Evolutionary conservation across 495 filamentous ascomycete species (phyloP).

Genomic region (Penicillium verhagenii): DNA sequence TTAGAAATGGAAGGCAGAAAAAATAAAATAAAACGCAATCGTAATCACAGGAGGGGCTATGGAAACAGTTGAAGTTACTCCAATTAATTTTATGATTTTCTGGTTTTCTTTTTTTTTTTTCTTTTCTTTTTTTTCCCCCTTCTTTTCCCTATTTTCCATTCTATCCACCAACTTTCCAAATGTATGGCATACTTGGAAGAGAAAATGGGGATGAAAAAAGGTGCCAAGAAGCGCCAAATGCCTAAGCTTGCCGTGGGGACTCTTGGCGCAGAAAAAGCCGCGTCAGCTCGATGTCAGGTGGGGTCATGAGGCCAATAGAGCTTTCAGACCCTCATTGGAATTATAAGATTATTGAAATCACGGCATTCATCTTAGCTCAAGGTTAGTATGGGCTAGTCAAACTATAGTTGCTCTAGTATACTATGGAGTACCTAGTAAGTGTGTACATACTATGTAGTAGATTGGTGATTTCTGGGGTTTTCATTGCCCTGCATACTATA

Average conservation of each 20-base stretch:
- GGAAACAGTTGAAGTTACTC: not conserved
- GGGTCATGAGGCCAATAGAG: constrained; percentile 4
- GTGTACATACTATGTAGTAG: too few species aligned
- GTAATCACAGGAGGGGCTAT: constrained; percentile 1
- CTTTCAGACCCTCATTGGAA: not conserved
- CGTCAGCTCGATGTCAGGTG: constrained; percentile 30
- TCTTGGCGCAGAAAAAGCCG: constrained; percentile 29
- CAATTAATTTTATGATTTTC: not conserved
- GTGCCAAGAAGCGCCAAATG: constrained; percentile 30
- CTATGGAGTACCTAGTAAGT: not conserved
- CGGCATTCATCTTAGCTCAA: not conserved
- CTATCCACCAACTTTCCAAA: not conserved
- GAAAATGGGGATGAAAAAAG: not conserved
- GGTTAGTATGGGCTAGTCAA: not conserved
- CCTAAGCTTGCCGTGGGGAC: constrained; percentile 28
- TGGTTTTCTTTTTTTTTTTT: not conserved
- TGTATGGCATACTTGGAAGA: not conserved
- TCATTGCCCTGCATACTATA: not conserved
- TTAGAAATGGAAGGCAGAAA: too few species aligned
- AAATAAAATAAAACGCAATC: constrained; percentile 3
- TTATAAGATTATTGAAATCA: not conserved
- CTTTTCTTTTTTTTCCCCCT: not conserved
- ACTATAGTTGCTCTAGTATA: not conserved
- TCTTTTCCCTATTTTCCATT: not conserved
- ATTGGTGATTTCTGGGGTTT: not conserved